phyloP scores from a whole-genome alignment of 78 protist genomes.

The Blattamonas nauphoetae region DNA sequence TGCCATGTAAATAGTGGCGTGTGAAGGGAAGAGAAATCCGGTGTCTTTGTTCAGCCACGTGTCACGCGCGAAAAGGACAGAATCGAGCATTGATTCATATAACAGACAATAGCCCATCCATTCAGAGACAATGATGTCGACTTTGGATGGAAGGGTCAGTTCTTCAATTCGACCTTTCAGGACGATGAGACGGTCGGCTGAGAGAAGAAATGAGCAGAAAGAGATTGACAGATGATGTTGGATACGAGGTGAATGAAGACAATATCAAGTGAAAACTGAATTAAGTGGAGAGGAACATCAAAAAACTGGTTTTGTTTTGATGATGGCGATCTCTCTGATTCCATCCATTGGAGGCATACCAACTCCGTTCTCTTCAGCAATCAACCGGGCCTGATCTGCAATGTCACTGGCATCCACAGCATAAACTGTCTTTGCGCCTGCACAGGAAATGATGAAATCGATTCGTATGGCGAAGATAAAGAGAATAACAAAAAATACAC shows the following conservation, averaged over 20 bases:
- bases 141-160: slow-evolving; percentile 20
- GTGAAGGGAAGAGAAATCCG: neutral
- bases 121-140: slow-evolving; percentile 65
- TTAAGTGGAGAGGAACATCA: too few species aligned
- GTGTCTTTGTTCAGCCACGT: slow-evolving; percentile 16
- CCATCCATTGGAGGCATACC: too few species aligned
- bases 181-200: neutral
- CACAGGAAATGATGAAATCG: too few species aligned
- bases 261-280: too few species aligned
- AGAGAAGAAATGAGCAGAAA: too few species aligned
- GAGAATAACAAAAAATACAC: neutral
- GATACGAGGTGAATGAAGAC: too few species aligned
- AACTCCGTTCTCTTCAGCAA: slow-evolving; percentile 1
- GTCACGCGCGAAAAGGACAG: slow-evolving; percentile 59
- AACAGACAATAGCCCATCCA: slow-evolving; percentile 77
- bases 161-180: neutral
- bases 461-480: too few species aligned
- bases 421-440: neutral
- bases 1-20: neutral
- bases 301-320: too few species aligned
- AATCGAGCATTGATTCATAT: slow-evolving; percentile 60
- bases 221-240: too few species aligned
- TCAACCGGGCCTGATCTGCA: neutral
- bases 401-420: slow-evolving; percentile 7
- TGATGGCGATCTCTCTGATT: too few species aligned